Conservation (phyloP, 768 basidiomycete species). For the Floccularia luteovirens region DNA sequence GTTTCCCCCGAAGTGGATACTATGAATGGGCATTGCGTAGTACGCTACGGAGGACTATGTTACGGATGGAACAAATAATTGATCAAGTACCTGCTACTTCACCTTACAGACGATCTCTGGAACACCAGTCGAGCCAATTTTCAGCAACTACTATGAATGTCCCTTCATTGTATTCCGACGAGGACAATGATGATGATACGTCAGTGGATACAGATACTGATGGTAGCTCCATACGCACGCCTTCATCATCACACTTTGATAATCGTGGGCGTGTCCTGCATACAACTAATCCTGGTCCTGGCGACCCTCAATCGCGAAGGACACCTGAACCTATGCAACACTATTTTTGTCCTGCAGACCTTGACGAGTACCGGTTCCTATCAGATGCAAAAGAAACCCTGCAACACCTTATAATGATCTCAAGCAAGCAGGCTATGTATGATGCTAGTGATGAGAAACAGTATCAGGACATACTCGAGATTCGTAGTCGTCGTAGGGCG, state of each 20-base stretch:
- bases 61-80: slow-evolving; percentile 30
- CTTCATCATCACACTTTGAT: slow-evolving; percentile 23
- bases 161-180: slow-evolving; percentile 28
- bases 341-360: slow-evolving; percentile 18
- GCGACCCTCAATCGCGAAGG: not conserved
- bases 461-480: slow-evolving; percentile 41
- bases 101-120: slow-evolving; percentile 1
- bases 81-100: slow-evolving; percentile 3
- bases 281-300: not conserved
- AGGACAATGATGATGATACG: slow-evolving; percentile 26
- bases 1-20: slow-evolving; percentile 33
- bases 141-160: slow-evolving; percentile 21
- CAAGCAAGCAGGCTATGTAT: slow-evolving; percentile 31
- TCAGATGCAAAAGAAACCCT: slow-evolving; percentile 26
- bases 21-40: slow-evolving; percentile 48
- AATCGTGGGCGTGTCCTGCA: slow-evolving; percentile 5
- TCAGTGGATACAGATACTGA: slow-evolving; percentile 31
- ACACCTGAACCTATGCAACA: slow-evolving; percentile 14
- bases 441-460: slow-evolving; percentile 29
- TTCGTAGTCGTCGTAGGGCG: slow-evolving; percentile 53
- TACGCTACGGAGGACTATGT: slow-evolving; percentile 38
- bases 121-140: slow-evolving; percentile 16
- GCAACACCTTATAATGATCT: slow-evolving; percentile 29
- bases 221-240: slow-evolving; percentile 41
- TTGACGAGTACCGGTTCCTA: slow-evolving; percentile 27